phyloP scores from a whole-genome alignment of 164 flowering plant genomes.

The Nymphaea colorata region DNA sequence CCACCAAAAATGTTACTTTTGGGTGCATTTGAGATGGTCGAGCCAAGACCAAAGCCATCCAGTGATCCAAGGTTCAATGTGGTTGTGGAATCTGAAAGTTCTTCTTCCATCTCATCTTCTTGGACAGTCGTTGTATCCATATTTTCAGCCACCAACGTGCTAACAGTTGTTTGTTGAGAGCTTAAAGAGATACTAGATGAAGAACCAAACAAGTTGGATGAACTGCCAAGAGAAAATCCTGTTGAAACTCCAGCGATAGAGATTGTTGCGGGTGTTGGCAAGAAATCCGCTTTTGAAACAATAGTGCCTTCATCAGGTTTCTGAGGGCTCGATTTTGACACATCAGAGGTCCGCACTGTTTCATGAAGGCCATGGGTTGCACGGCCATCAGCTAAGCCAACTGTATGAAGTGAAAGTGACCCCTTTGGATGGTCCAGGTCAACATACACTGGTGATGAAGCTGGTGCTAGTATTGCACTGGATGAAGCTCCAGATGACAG shows the following conservation, averaged over 20 bases:
- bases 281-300: conserved; percentile 6
- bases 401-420: too few species aligned
- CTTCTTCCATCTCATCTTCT: conserved; percentile 98
- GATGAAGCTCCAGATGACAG: conserved; percentile 11
- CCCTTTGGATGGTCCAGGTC: too few species aligned
- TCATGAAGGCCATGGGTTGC: too few species aligned
- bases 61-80: conserved; percentile 46
- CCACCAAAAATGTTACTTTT: conserved; percentile 66
- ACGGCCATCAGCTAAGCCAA: too few species aligned
- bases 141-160: conserved; percentile 6
- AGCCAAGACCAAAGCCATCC: conserved; percentile 64
- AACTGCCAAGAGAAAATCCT: conserved; percentile 21
- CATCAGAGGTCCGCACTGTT: background rate
- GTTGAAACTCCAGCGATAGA: conserved; percentile 15
- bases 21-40: conserved; percentile 32
- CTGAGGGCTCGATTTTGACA: conserved; percentile 15
- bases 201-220: conserved; percentile 13
- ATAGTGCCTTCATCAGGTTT: conserved; percentile 9
- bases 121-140: conserved; percentile 26
- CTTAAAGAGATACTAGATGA: conserved; percentile 11
- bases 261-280: conserved; percentile 7
- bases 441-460: background rate
- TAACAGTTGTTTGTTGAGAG: conserved; percentile 10
- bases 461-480: background rate
- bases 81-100: conserved; percentile 58